Percentiles rank a stretch among this genome's conserved stretches.
Conservation (phyloP, 169 alveolate species). For the Fabrea salina region DNA sequence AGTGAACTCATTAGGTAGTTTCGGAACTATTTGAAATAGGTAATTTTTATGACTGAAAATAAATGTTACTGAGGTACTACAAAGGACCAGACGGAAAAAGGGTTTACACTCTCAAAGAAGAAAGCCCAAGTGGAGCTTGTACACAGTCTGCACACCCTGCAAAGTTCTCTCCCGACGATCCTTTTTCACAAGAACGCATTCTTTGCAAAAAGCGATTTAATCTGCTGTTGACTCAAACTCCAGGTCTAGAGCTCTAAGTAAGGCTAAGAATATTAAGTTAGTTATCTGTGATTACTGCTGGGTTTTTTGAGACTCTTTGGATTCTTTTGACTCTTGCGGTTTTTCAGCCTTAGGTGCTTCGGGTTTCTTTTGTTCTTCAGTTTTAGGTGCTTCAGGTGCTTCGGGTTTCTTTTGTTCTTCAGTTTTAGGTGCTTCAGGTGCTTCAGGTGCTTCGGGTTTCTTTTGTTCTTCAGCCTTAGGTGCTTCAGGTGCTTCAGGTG, state of each 20-base stretch:
- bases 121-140: constrained; percentile 72
- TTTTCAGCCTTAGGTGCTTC: too few species aligned
- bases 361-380: too few species aligned
- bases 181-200: constrained; percentile 78
- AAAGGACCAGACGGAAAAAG: constrained; percentile 63
- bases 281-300: constrained; percentile 17
- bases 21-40: too few species aligned
- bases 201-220: constrained; percentile 78
- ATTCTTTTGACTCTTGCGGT: too few species aligned
- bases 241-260: constrained; percentile 12
- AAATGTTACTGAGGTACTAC: constrained; percentile 65
- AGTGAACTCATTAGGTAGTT: too few species aligned
- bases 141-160: constrained; percentile 94
- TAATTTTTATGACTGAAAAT: constrained; percentile 17
- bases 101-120: constrained; percentile 65
- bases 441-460: too few species aligned
- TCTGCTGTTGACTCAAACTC: constrained; percentile 43
- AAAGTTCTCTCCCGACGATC: constrained; percentile 91
- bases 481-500: too few species aligned
- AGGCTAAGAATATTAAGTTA: neutral
- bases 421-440: too few species aligned
- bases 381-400: too few species aligned
- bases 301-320: neutral
- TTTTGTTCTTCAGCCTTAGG: too few species aligned
- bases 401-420: too few species aligned